phyloP scores from a whole-genome alignment of 2,329 filamentous ascomycete genomes.

The Tolypocladium album region DNA sequence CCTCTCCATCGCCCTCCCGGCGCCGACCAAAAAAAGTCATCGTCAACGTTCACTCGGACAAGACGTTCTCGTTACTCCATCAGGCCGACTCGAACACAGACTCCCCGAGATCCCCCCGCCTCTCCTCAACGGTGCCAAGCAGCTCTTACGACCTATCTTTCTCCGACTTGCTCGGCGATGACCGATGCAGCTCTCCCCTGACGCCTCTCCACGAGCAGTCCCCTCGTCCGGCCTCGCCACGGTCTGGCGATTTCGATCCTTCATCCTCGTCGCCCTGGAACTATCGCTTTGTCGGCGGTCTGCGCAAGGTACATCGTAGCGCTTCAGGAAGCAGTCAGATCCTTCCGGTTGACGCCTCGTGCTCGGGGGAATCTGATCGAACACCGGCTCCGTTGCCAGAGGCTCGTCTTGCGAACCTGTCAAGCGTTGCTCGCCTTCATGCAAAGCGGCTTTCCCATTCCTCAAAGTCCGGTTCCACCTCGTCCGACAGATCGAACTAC shows the following conservation, averaged over 20 bases:
- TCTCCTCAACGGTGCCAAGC: conserved; percentile 33
- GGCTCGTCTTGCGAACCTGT: neutral
- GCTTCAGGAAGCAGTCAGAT: neutral
- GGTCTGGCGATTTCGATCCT: neutral
- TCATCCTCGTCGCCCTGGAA: conserved; percentile 34
- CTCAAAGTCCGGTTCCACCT: conserved; percentile 27
- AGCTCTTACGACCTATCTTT: conserved; percentile 38
- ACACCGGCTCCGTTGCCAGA: neutral
- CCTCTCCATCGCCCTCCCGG: conserved; percentile 12
- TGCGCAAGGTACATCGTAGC: conserved; percentile 36
- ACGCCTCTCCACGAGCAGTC: conserved; percentile 33
- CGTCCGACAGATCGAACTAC: conserved; percentile 43
- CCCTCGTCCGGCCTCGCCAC: conserved; percentile 3
- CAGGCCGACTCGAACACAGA: conserved; percentile 17
- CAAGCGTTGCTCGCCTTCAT: conserved; percentile 2
- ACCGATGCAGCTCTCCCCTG: conserved; percentile 36
- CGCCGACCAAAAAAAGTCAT: conserved; percentile 27
- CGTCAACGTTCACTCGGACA: conserved; percentile 43
- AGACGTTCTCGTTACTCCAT: conserved; percentile 44
- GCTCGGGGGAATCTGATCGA: neutral
- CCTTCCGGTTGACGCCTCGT: neutral
- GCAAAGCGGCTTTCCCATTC: conserved; percentile 16
- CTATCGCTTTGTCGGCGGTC: conserved; percentile 41
- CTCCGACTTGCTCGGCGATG: conserved; percentile 35
- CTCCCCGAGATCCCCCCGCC: conserved; percentile 27